Evolutionary conservation across 805 yeast genomes (phyloP).

Genomic region (Teunomyces cretensis): DNA sequence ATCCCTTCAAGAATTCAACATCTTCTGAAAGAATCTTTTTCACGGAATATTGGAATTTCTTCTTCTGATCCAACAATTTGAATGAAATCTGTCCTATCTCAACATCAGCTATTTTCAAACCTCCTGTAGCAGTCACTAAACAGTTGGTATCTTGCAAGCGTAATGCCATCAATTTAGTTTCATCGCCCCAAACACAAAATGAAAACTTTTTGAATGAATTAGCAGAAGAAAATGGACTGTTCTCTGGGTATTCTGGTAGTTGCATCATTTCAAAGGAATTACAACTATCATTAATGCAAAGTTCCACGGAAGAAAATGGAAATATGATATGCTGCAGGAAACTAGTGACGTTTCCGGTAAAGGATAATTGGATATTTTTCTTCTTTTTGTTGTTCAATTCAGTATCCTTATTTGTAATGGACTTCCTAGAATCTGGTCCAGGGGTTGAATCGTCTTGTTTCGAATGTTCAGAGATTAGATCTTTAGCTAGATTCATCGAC

Average conservation of each 20-base stretch:
- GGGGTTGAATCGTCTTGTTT: too few species aligned
- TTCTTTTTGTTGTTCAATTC: background rate
- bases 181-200: conserved; percentile 7
- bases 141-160: conserved; percentile 6
- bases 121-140: conserved; percentile 14
- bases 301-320: conserved; percentile 12
- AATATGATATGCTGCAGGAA: conserved; percentile 11
- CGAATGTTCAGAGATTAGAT: background rate
- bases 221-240: conserved; percentile 1
- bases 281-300: background rate
- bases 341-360: background rate
- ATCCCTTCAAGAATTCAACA: conserved; percentile 10
- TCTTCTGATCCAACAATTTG: conserved; percentile 10
- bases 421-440: background rate
- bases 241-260: conserved; percentile 1
- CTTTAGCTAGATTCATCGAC: conserved; percentile 12
- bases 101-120: conserved; percentile 11
- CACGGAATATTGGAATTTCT: conserved; percentile 11
- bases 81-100: conserved; percentile 7
- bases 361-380: background rate
- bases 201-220: conserved; percentile 3
- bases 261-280: background rate
- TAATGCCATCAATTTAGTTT: conserved; percentile 5
- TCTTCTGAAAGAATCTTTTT: conserved; percentile 13
- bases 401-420: background rate